These are phyloP conservation scores for Phlyctochytrium bullatum DNA, from an alignment of 192 early-diverging fungal genomes.

Conservation along the genomic window DNA sequence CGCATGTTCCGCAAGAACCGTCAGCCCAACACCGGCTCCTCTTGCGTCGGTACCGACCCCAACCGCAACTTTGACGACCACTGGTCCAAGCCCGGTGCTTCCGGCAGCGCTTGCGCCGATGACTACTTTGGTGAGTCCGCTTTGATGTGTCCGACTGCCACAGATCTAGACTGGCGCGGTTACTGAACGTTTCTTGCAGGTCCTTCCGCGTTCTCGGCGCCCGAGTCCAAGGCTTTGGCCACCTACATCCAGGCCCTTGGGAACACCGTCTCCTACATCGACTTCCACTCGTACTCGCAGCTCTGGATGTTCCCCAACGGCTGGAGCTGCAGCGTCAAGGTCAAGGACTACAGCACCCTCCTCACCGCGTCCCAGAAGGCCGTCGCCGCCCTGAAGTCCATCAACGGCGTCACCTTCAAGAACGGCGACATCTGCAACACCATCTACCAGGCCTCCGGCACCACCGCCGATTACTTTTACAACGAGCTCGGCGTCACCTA, in stretches of 20 bases:
- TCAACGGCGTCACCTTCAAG: conserved; percentile 12
- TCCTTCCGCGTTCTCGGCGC: conserved; percentile 30
- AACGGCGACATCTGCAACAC: conserved; percentile 23
- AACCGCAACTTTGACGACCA: conserved; percentile 54
- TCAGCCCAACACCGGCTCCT: conserved; percentile 46
- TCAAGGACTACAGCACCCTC: conserved; percentile 23
- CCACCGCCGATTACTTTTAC: conserved; percentile 30
- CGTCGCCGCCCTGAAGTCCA: conserved; percentile 20
- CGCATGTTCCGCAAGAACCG: conserved; percentile 43
- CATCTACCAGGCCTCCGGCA: conserved; percentile 34
- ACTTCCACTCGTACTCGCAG: conserved; percentile 48
- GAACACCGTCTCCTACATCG: conserved; percentile 41
- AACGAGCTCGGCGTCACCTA: conserved; percentile 26
- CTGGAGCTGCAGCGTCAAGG: conserved; percentile 13
- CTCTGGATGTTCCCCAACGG: conserved; percentile 51
- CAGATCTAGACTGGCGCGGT: no score
- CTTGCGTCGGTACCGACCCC: conserved; percentile 39
- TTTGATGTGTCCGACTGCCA: no score
- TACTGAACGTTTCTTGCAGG: no score
- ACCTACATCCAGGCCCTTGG: conserved; percentile 38
- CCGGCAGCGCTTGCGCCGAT: conserved; percentile 44
- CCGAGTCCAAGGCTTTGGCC: conserved; percentile 43
- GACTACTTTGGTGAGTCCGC: conserved; percentile 49
- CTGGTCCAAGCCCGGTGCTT: conserved; percentile 49
- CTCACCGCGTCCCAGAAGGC: conserved; percentile 12